Evolutionary conservation across 768 basidiomycete genomes (phyloP), one percentile per base, ranked within the genome.

Genomic region (Pholiota conissans): DNA sequence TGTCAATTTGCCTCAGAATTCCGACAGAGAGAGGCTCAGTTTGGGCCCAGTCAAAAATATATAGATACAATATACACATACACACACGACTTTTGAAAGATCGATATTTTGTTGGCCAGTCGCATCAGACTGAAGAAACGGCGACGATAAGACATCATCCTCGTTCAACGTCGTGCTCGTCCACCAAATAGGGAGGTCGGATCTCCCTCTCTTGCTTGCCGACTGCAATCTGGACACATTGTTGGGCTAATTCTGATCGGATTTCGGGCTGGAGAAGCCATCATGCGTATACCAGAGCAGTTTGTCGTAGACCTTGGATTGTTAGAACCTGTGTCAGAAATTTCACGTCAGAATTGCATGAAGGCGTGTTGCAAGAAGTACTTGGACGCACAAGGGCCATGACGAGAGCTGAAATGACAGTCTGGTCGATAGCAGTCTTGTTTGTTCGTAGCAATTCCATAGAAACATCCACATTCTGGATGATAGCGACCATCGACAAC

Each of bases 401-500:
- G 89, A 58, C 86, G 76, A 65, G 74, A 69, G 68, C 90, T 91
- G 70, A 91, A 91, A 61, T 90, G 70, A 70, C 90, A 91, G 62
- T 86, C 82, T 3, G 74, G 67, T 59, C 76, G 75, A 46, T 83
- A 69, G 63, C 90, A 91, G 66, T 91, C 90, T 64, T 88, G 82
- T 48, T 80, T 70, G 55, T 77, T 81, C 18, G 89, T 89, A 42
- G 86, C 82, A 83, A 91, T 87, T 52, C 83, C 80, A 57, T 84
- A 74, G 70, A 91, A 91, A 70, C 91, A 89, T 8, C 83, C 80
- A 70, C 90, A 91, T 52, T 72, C 69, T 14, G 84, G 83, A 73
- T 90, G 82, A 71, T 78, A 89, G 62, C 88, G 84, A 55, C 90
- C 90, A 68, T 91, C 90, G 58, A 90, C 84, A 61, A 91, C 79